Percentiles rank a stretch among this genome's conserved stretches.
These are phyloP conservation scores for Rheum nobile DNA, from an alignment of 148 eudicot species.

Conservation along the genomic window DNA sequence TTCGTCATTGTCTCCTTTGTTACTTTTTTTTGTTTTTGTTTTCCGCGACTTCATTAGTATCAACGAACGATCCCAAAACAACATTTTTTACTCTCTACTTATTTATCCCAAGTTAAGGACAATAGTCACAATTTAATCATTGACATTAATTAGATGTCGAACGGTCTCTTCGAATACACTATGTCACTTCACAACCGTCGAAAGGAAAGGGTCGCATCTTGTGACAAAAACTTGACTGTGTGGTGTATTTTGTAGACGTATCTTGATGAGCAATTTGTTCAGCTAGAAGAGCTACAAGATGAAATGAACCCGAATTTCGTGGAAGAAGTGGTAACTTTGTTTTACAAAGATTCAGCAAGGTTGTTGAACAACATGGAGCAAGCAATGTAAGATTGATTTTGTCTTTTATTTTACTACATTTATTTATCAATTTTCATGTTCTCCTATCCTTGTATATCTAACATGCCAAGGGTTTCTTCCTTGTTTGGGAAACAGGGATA, in stretches of 20 bases:
- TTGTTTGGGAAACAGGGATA: slow-evolving; percentile 34
- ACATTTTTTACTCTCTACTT: too few relatives aligned
- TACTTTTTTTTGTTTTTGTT: neutral
- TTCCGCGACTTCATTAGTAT: neutral
- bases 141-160: too few relatives aligned
- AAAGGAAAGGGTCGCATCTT: too few relatives aligned
- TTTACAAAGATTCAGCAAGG: slow-evolving; percentile 76
- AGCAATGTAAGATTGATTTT: slow-evolving; percentile 48
- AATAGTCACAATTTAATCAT: too few relatives aligned
- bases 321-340: slow-evolving; percentile 79
- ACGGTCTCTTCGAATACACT: too few relatives aligned
- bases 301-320: slow-evolving; percentile 85
- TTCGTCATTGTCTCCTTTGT: neutral
- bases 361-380: slow-evolving; percentile 58
- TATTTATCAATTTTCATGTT: neutral
- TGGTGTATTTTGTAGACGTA: slow-evolving; percentile 39
- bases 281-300: slow-evolving; percentile 93
- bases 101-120: too few relatives aligned
- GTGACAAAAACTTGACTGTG: too few relatives aligned
- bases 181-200: too few relatives aligned
- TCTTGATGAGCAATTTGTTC: slow-evolving; percentile 82
- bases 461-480: neutral
- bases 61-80: too few relatives aligned
- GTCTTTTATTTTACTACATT: neutral
- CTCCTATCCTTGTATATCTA: neutral